Evolutionary conservation across 306 rosid species (phyloP).

Genomic region (Lupinus albus): DNA sequence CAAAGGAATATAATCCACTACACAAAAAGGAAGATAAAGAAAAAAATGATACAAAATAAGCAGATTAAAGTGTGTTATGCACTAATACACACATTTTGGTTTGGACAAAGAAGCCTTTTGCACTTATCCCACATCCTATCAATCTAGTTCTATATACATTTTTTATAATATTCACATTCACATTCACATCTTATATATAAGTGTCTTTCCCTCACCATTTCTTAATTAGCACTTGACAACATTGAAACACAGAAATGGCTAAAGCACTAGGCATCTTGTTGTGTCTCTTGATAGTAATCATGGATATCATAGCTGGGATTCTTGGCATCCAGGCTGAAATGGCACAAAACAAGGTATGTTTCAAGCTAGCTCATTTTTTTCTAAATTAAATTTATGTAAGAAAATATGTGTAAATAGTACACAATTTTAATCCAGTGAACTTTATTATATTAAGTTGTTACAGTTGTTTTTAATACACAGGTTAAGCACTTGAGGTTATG

Average conservation of each 20-base stretch:
- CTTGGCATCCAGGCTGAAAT: slow-evolving; percentile 88
- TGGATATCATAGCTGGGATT: slow-evolving; percentile 80
- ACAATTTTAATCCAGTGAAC: not conserved
- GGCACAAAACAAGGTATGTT: slow-evolving; percentile 84
- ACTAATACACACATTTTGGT: slow-evolving; percentile 29
- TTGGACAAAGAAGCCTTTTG: slow-evolving; percentile 59
- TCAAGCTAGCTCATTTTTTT: slow-evolving; percentile 6
- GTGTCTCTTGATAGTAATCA: slow-evolving; percentile 66
- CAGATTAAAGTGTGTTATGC: slow-evolving; percentile 44
- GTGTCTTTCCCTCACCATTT: slow-evolving; percentile 4
- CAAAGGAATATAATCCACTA: slow-evolving; percentile 62
- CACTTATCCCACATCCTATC: slow-evolving; percentile 38
- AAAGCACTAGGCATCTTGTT: slow-evolving; percentile 60
- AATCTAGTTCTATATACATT: slow-evolving; percentile 17
- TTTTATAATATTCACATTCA: not conserved
- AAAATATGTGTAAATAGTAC: not conserved
- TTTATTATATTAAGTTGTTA: not conserved
- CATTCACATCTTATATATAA: slow-evolving; percentile 16
- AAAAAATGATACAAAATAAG: slow-evolving; percentile 43
- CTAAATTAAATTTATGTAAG: not conserved
- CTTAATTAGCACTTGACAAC: slow-evolving; percentile 11
- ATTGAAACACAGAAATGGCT: slow-evolving; percentile 52
- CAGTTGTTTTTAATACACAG: slow-evolving; percentile 45
- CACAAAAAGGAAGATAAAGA: slow-evolving; percentile 27
- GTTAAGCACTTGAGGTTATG: slow-evolving; percentile 78